Evolutionary conservation across 106 monocot genomes (phyloP).

Genomic region (Dendrobium nobile): DNA sequence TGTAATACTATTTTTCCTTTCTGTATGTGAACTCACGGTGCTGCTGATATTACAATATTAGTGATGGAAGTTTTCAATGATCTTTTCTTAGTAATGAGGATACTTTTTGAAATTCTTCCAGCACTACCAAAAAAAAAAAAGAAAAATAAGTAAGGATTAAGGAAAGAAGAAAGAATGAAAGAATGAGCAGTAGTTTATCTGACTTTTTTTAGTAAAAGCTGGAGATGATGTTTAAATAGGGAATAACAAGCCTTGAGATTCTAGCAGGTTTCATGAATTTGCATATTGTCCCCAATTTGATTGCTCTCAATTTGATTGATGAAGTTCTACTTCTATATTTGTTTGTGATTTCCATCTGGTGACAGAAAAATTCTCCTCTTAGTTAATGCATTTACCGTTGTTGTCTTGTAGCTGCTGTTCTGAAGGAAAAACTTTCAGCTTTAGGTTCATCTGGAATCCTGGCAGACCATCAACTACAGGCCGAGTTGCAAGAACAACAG

Average conservation of each 20-base stretch:
- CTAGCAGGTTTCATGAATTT: background rate
- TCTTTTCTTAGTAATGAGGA: background rate
- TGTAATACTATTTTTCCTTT: background rate
- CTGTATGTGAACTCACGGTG: background rate
- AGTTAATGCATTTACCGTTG: conserved; percentile 1
- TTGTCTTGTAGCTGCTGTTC: conserved; percentile 66
- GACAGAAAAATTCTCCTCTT: background rate
- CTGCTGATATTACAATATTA: background rate
- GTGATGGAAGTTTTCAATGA: background rate
- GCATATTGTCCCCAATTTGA: background rate
- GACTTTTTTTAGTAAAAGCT: background rate
- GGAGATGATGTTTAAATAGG: background rate
- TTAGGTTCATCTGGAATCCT: conserved; percentile 94
- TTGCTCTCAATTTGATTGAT: background rate
- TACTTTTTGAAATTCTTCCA: background rate
- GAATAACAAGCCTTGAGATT: background rate
- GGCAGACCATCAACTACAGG: conserved; percentile 97
- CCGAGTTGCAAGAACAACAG: conserved; percentile 83
- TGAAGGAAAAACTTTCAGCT: conserved; percentile 91
- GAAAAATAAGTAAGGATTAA: background rate
- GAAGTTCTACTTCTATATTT: background rate
- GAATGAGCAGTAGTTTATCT: background rate
- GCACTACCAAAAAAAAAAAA: background rate
- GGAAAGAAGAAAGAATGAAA: background rate
- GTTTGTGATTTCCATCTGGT: background rate